These are phyloP conservation scores for Grifola frondosa DNA, from an alignment of 1,284 basidiomycete genomes.

Conservation along the genomic window DNA sequence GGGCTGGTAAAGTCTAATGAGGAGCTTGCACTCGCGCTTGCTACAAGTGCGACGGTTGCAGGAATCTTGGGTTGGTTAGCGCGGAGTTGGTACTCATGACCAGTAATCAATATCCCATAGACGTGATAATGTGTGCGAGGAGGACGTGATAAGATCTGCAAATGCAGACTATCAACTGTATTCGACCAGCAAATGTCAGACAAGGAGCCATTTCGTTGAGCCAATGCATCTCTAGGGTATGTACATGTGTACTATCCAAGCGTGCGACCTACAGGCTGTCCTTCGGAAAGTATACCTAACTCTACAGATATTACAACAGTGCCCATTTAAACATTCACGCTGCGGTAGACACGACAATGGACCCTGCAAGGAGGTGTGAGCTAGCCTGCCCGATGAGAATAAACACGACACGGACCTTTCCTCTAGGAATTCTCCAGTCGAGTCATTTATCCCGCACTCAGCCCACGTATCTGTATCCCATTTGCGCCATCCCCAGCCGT, in stretches of 20 bases:
- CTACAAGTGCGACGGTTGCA: conserved; percentile 21
- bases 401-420: conserved; percentile 45
- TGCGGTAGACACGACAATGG: conserved; percentile 46
- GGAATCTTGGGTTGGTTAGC: conserved; percentile 28
- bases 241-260: too few species aligned
- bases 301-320: too few species aligned
- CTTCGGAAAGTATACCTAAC: too few species aligned
- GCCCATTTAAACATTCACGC: conserved; percentile 18
- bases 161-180: background rate
- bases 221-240: too few species aligned
- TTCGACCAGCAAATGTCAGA: too few species aligned
- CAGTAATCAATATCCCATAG: conserved; percentile 4
- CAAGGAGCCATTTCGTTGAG: too few species aligned
- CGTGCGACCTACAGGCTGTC: too few species aligned
- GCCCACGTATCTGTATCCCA: conserved; percentile 64
- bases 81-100: conserved; percentile 25
- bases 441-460: conserved; percentile 41
- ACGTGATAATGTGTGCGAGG: background rate
- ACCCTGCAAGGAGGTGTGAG: conserved; percentile 33
- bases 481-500: conserved; percentile 71
- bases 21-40: conserved; percentile 17
- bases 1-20: conserved; percentile 13
- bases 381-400: background rate
- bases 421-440: conserved; percentile 47
- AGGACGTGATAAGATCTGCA: background rate